Conservation (phyloP, 2,329 filamentous ascomycete species). For the Alternaria gansuensis region DNA sequence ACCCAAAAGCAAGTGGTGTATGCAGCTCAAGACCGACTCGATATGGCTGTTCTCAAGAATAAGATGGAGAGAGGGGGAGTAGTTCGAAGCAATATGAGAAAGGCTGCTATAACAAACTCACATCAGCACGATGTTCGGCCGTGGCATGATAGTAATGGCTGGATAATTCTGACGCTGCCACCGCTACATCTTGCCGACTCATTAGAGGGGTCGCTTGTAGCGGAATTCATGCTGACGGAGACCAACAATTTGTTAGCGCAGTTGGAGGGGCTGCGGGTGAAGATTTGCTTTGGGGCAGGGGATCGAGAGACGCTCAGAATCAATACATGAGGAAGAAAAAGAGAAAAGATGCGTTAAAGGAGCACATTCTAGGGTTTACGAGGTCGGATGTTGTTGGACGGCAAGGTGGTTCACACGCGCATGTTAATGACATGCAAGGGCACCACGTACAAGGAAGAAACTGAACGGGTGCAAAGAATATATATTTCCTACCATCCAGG, state of each 20-base stretch:
- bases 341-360: neutral
- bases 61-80: neutral
- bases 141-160: neutral
- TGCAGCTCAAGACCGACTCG: neutral
- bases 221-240: neutral
- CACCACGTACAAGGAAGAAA: no score
- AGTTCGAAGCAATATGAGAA: neutral
- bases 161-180: neutral
- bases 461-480: neutral
- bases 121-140: neutral
- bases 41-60: neutral
- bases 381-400: neutral
- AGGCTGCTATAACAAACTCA: neutral
- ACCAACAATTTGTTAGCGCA: neutral
- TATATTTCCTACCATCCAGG: neutral
- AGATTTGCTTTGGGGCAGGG: neutral
- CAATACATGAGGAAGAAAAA: neutral
- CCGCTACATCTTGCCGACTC: neutral
- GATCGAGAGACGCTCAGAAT: neutral
- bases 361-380: neutral
- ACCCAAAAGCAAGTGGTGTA: neutral
- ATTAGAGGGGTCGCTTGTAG: neutral
- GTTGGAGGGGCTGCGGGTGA: neutral
- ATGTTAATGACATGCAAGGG: neutral
- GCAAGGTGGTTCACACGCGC: neutral